phyloP scores from a whole-genome alignment of 345 rosid species.

The Gossypium thurberi region DNA sequence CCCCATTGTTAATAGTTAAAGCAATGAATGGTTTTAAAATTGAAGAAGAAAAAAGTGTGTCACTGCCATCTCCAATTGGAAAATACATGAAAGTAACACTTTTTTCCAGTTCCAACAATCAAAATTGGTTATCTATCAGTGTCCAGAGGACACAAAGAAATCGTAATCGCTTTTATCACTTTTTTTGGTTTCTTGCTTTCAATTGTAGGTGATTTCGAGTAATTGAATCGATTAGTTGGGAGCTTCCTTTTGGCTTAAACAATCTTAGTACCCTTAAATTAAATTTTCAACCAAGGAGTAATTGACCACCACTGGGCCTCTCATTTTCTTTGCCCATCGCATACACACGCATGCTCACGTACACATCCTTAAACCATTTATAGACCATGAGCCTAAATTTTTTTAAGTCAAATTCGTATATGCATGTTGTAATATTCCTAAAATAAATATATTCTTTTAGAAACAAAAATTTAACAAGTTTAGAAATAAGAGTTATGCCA shows the following conservation, averaged over 20 bases:
- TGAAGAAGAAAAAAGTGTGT: too few relatives aligned
- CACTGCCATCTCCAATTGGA: neutral
- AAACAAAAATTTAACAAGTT: too few relatives aligned
- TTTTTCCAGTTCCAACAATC: constrained; percentile 7
- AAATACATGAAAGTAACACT: constrained; percentile 7
- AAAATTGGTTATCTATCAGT: constrained; percentile 24
- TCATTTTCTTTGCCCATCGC: neutral
- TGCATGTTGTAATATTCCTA: too few relatives aligned
- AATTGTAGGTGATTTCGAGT: constrained; percentile 10
- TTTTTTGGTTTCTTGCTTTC: neutral
- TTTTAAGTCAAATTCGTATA: neutral
- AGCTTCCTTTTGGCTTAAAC: constrained; percentile 11
- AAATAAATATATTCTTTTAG: too few relatives aligned
- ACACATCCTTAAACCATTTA: neutral
- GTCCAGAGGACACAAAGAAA: constrained; percentile 15
- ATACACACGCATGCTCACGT: neutral
- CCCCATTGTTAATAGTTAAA: neutral
- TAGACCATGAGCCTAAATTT: neutral
- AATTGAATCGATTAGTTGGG: neutral
- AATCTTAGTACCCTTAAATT: neutral
- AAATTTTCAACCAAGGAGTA: neutral
- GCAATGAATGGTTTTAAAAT: neutral
- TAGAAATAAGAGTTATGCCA: neutral
- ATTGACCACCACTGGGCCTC: neutral
- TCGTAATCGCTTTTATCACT: constrained; percentile 22